Base-by-base conservation (phyloP, 331 rosid species). In the Dryas integrifolia region DNA sequence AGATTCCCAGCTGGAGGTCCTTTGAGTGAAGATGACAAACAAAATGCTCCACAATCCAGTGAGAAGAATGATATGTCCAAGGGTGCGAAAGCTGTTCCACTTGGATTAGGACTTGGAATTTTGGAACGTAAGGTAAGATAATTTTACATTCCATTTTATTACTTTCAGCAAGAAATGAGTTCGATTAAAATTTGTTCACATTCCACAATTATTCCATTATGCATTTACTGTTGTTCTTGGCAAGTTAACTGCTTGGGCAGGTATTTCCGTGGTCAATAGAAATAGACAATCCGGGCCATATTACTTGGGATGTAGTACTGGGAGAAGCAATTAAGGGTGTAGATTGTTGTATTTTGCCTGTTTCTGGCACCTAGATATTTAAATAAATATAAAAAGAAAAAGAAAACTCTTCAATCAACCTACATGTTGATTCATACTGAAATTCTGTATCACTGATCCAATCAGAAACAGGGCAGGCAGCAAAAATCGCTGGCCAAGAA, bases 101-200 rank as follows among this genome's bases (percentile, higher is more conserved):
- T 92, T 69, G 99, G 99, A 69, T 80, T 95, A 82, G 99, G 99
- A 72, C 47, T 81, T 58, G 81, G 90, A 78, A 86, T 91, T 76
- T 72, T 92, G 87, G 98, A 90, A 72, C 93, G 86, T 35, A 87
- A 88, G 90, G 99, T 95, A 77, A 86, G 83, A 64, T 73, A 64
- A 43, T 55, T 69, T 46, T 66, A 21, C 69, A 51, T 66, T 51
- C 51, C 52, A 3, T n/a, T 6, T 24, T 44, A 18, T 71, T 38
- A 16, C 65, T 70, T 44, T 55, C 41, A 14, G 52, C 21, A 70
- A 26, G 43, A 55, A 53, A 49, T 67, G 58, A 30, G 26, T 50
- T 26, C 16, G 18, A 44, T 51, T 40, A 9, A 3, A 49, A 50
- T 15, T 38, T 56, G 40, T 62, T 6, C 7, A 15, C 3, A 4